phyloP scores from a whole-genome alignment of 78 protist species.

The Dictyostelium firmibasis region DNA sequence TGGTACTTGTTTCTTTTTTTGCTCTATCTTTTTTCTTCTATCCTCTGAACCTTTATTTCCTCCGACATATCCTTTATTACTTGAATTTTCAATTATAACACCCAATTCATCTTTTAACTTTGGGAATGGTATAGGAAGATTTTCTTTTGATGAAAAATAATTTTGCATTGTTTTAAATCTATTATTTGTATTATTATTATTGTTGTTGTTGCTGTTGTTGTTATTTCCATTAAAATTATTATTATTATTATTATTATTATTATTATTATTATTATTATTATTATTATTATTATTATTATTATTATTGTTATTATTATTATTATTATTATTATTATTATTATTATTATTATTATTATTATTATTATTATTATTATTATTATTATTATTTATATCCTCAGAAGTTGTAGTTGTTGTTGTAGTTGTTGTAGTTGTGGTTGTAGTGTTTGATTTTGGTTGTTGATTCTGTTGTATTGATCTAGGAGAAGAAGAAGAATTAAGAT shows the following conservation, averaged over 20 bases:
- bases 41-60: background rate
- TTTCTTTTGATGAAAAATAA: background rate
- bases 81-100: background rate
- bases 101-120: background rate
- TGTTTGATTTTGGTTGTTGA: background rate
- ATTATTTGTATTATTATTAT: background rate
- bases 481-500: background rate
- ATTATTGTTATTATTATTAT: conserved; percentile 5
- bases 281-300: background rate
- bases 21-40: background rate
- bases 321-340: background rate
- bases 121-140: conserved; percentile 61
- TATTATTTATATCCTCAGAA: background rate
- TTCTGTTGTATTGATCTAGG: background rate
- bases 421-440: background rate
- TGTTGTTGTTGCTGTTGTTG: background rate
- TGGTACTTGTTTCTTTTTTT: background rate
- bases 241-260: background rate
- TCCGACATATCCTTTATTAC: background rate
- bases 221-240: background rate
- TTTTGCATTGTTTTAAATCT: background rate
- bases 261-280: background rate
- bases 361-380: background rate
- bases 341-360: background rate
- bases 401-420: background rate